Evolutionary conservation across 441 rosid species (phyloP).

Genomic region (Hura crepitans): DNA sequence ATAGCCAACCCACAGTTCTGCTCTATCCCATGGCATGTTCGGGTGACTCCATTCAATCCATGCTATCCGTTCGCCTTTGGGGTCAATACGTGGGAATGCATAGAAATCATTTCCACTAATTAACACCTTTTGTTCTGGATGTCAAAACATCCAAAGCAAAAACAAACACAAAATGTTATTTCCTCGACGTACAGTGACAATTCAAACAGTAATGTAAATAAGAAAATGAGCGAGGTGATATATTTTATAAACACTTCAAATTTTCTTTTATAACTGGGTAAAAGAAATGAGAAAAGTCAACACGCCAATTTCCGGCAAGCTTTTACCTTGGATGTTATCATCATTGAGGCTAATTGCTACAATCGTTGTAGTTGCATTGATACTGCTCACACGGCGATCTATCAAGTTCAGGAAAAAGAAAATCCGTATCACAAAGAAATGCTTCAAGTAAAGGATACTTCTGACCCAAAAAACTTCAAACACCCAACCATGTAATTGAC

Average conservation of each 20-base stretch:
- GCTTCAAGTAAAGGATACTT: neutral
- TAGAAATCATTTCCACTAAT: slow-evolving; percentile 80
- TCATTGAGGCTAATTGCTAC: slow-evolving; percentile 44
- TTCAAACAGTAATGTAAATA: neutral
- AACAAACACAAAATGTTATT: slow-evolving; percentile 6
- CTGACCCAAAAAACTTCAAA: neutral
- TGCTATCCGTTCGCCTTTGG: slow-evolving; percentile 65
- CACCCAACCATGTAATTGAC: slow-evolving; percentile 1
- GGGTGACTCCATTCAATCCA: slow-evolving; percentile 96
- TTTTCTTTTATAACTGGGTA: neutral
- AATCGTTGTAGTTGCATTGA: slow-evolving; percentile 59
- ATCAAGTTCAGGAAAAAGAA: slow-evolving; percentile 12
- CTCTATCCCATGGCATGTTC: slow-evolving; percentile 92
- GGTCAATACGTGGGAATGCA: slow-evolving; percentile 84
- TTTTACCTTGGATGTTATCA: slow-evolving; percentile 50
- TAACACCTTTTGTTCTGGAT: slow-evolving; percentile 67
- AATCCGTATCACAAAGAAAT: slow-evolving; percentile 4
- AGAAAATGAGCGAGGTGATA: neutral
- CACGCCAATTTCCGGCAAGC: neutral
- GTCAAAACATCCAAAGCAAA: slow-evolving; percentile 6
- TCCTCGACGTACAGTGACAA: slow-evolving; percentile 7
- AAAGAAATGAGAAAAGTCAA: neutral
- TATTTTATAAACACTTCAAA: neutral
- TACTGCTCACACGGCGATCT: slow-evolving; percentile 63
- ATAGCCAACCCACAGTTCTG: slow-evolving; percentile 92